Evolutionary conservation across 2,329 filamentous ascomycete genomes (phyloP), one percentile per base, ranked within the genome.

Genomic region (Fusarium nematophilum): DNA sequence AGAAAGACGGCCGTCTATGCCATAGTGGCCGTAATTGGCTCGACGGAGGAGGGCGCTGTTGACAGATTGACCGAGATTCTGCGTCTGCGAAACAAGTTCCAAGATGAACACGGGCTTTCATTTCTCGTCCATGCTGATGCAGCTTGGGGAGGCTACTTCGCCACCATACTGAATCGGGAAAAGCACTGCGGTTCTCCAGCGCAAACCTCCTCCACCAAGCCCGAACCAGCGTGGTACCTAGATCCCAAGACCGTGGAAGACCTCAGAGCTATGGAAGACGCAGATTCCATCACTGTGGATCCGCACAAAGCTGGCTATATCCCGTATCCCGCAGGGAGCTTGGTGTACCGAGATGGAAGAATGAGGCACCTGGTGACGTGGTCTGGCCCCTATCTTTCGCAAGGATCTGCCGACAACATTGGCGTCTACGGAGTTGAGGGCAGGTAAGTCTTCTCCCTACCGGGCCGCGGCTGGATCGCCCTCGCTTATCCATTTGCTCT

Each of bases 61-160:
- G 80, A 83, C 50, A 69, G 71, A 2, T 61, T 82, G 0, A 60
- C 62, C 1, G 59, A 72, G 0, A 76, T 82, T 14, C 40, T 81
- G 3, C 59, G 66, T 1, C 61, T 81, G 5, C 75, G 80, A 4
- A 68, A 74, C n/a, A 62, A 72, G 15, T 77, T 77, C 42, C 77
- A 81, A 57, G 66, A 67, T 39, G 66, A 68, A 3, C 53, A 72
- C 14, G 80, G 80, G 0, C 62, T 82, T 0, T 80, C 78, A 0
- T 82, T 82, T 44, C 51, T 79, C 0, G 70, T 83, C 7, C 80
- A 82, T 45, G 77, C 72, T 1, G 80, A 82, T 55, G 80, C 78
- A 0, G 79, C 80, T 1, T 83, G 80, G 80, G 79, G 80, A 14
- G 80, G 80, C 0, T 83, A 83, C 48, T 83, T 82, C 49, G 72